Evolutionary conservation across 257 asterid species (phyloP).

Genomic region (Ligustrum vulgare): DNA sequence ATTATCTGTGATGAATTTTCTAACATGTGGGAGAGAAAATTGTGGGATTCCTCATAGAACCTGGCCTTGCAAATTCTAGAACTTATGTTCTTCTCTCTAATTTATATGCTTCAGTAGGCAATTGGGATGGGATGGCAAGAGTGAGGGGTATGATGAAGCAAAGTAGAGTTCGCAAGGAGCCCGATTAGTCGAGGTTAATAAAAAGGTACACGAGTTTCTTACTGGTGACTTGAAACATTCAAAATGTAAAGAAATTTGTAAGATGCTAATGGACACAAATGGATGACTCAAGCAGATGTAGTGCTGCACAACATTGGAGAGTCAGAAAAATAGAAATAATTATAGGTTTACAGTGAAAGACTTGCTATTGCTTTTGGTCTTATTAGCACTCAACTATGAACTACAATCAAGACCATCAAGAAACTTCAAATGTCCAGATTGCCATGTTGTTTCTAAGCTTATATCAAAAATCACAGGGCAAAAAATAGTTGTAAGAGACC

Average conservation of each 20-base stretch:
- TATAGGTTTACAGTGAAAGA: constrained; percentile 53
- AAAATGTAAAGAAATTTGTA: constrained; percentile 41
- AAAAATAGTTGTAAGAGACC: constrained; percentile 52
- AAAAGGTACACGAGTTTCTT: constrained; percentile 48
- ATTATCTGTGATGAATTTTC: no score
- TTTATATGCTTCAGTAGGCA: constrained; percentile 46
- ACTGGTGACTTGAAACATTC: constrained; percentile 54
- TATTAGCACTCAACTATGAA: constrained; percentile 47
- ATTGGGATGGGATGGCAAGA: constrained; percentile 54
- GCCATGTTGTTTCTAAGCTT: constrained; percentile 46
- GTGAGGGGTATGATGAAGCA: constrained; percentile 45
- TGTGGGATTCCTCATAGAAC: constrained; percentile 25
- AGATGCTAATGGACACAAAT: constrained; percentile 40
- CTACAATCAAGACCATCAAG: constrained; percentile 41
- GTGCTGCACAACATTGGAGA: constrained; percentile 41
- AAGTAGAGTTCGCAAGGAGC: constrained; percentile 51
- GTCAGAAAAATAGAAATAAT: constrained; percentile 36
- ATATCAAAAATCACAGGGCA: constrained; percentile 41
- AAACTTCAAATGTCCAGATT: constrained; percentile 50
- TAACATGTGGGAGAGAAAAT: constrained; percentile 41
- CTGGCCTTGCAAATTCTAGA: constrained; percentile 45
- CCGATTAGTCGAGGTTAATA: constrained; percentile 52
- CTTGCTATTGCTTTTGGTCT: constrained; percentile 29
- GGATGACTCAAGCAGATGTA: constrained; percentile 34
- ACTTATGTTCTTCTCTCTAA: constrained; percentile 51